phyloP scores from a whole-genome alignment of 2,329 filamentous ascomycete genomes.

The Esteya vermicola region DNA sequence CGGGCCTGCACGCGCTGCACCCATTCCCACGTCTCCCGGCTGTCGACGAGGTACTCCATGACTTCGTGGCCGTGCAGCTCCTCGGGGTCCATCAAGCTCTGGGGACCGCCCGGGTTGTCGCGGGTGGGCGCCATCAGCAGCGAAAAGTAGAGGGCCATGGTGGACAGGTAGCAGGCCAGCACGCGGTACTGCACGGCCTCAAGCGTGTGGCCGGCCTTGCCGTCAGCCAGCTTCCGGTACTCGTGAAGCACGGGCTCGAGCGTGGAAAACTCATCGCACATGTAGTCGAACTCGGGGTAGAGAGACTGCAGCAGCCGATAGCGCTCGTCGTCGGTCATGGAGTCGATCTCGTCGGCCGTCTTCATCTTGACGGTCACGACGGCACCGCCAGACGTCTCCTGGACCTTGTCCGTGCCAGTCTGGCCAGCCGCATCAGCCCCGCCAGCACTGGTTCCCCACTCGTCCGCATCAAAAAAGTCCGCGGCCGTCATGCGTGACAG shows the following conservation, averaged over 20 bases:
- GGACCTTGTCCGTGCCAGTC: constrained; percentile 26
- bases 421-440: constrained; percentile 26
- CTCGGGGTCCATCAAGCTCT: constrained; percentile 54
- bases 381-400: constrained; percentile 21
- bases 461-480: constrained; percentile 86
- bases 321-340: constrained; percentile 63
- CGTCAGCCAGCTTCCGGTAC: constrained; percentile 43
- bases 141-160: constrained; percentile 87
- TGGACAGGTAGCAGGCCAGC: constrained; percentile 71
- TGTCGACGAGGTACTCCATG: constrained; percentile 72
- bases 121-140: constrained; percentile 70
- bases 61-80: constrained; percentile 80
- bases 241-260: constrained; percentile 52
- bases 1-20: constrained; percentile 49
- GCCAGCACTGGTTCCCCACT: constrained; percentile 45
- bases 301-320: constrained; percentile 60
- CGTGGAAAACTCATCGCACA: constrained; percentile 66
- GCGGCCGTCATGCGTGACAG: constrained; percentile 76
- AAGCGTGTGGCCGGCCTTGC: constrained; percentile 36
- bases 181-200: constrained; percentile 62
- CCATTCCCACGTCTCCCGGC: constrained; percentile 65
- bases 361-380: constrained; percentile 79
- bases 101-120: constrained; percentile 32
- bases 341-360: constrained; percentile 64
- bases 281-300: constrained; percentile 84